These are phyloP conservation scores for Capsicum rhomboideum DNA, from an alignment of 257 asterid genomes.

Conservation along the genomic window DNA sequence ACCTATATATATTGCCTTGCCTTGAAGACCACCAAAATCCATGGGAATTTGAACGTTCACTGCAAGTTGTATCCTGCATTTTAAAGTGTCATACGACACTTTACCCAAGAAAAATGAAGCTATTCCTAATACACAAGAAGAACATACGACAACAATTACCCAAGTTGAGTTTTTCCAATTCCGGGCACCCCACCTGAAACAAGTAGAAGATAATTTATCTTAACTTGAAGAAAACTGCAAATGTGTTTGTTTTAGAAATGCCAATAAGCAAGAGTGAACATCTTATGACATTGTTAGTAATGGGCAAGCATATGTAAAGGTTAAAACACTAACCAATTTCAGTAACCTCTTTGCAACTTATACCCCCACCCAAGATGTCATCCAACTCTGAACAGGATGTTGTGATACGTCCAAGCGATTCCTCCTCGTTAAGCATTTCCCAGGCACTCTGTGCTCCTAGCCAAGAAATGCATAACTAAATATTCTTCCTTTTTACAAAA, in stretches of 20 bases:
- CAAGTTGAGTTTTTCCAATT: slow-evolving; percentile 92
- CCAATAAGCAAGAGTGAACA: not conserved
- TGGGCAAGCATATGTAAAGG: not conserved
- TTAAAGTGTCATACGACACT: not conserved
- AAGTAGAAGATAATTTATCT: slow-evolving; percentile 5
- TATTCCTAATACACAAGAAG: slow-evolving; percentile 5
- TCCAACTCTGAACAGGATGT: slow-evolving; percentile 85
- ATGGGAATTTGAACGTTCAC: slow-evolving; percentile 86
- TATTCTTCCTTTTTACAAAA: not conserved
- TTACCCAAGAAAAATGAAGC: not conserved
- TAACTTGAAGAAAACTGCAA: slow-evolving; percentile 8
- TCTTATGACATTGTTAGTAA: not conserved
- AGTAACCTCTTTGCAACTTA: slow-evolving; percentile 81
- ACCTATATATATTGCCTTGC: slow-evolving; percentile 94
- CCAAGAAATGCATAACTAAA: not conserved
- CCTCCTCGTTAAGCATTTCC: slow-evolving; percentile 90
- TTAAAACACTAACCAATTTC: slow-evolving; percentile 64
- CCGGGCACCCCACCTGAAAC: slow-evolving; percentile 95
- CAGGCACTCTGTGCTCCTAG: slow-evolving; percentile 91
- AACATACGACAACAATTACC: slow-evolving; percentile 38
- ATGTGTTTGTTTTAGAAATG: not conserved
- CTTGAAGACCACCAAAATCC: slow-evolving; percentile 81
- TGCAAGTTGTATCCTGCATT: slow-evolving; percentile 82
- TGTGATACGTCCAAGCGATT: slow-evolving; percentile 52
- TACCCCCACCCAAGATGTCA: slow-evolving; percentile 84